These are phyloP conservation scores for Penicillium mononematosum DNA, from an alignment of 495 filamentous ascomycete species.

Conservation along the genomic window DNA sequence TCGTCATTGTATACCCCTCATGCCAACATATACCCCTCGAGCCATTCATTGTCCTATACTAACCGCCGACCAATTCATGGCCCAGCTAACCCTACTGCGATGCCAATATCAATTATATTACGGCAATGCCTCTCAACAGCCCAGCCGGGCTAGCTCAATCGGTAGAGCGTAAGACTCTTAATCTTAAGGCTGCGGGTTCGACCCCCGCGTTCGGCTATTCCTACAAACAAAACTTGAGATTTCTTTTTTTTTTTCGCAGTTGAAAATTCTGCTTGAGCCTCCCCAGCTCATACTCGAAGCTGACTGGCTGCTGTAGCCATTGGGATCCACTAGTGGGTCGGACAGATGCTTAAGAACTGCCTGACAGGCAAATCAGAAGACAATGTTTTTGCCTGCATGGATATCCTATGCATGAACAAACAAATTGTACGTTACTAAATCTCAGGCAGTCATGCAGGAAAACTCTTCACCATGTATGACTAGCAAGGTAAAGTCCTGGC, in stretches of 20 bases:
- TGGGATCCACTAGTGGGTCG: conserved; percentile 16
- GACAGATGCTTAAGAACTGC: conserved; percentile 4
- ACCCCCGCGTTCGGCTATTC: conserved; percentile 51
- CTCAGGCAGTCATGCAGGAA: not conserved
- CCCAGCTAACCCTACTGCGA: not conserved
- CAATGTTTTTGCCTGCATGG: not conserved
- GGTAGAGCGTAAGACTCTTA: conserved; percentile 85
- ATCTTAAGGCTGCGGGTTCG: conserved; percentile 69
- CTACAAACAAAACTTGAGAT: conserved; percentile 27
- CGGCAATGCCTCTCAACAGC: conserved; percentile 17
- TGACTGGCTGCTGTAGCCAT: conserved; percentile 16
- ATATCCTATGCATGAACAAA: not conserved
- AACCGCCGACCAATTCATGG: not conserved
- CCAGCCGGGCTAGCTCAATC: conserved; percentile 71
- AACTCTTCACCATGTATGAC: not conserved
- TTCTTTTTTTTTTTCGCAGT: conserved; percentile 15
- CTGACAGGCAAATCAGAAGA: too few species aligned
- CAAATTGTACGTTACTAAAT: not conserved
- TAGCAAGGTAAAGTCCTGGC: conserved; percentile 1
- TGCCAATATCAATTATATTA: not conserved
- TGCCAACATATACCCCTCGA: not conserved
- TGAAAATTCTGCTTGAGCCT: conserved; percentile 18
- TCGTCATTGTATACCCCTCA: not conserved
- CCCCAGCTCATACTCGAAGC: not conserved
- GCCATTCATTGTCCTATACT: not conserved